Percentiles rank a stretch among this genome's conserved stretches.
Evolutionary conservation across 2,329 filamentous ascomycete genomes (phyloP).

Genomic region (Exutisphaerella laricina): DNA sequence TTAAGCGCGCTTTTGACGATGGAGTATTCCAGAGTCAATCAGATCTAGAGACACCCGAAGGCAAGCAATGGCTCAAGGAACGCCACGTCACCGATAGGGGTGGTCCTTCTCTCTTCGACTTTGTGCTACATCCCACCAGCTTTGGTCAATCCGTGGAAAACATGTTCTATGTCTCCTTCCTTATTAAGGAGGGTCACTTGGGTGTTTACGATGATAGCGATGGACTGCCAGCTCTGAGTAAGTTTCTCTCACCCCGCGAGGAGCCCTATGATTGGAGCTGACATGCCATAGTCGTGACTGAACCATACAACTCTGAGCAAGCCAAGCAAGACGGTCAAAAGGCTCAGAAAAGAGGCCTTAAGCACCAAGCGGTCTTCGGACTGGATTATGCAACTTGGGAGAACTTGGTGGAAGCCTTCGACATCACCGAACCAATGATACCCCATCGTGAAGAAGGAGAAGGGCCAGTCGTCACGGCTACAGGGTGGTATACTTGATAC

Average conservation of each 20-base stretch:
- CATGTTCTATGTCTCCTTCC: slow-evolving; percentile 90
- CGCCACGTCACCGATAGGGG: slow-evolving; percentile 62
- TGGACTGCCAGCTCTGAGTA: slow-evolving; percentile 73
- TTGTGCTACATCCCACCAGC: slow-evolving; percentile 81
- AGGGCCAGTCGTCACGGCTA: slow-evolving; percentile 48
- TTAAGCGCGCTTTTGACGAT: slow-evolving; percentile 34
- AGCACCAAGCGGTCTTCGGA: slow-evolving; percentile 79
- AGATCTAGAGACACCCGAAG: slow-evolving; percentile 34
- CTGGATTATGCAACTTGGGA: slow-evolving; percentile 83
- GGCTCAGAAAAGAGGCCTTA: slow-evolving; percentile 22
- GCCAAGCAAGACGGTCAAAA: not conserved
- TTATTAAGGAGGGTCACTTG: slow-evolving; percentile 79
- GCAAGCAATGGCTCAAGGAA: slow-evolving; percentile 54
- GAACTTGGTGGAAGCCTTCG: slow-evolving; percentile 67
- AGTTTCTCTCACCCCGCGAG: slow-evolving; percentile 36
- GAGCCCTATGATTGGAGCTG: not conserved
- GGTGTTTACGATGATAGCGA: slow-evolving; percentile 67
- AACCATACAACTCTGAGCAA: not conserved
- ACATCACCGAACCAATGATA: slow-evolving; percentile 76
- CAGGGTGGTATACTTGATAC: slow-evolving; percentile 57
- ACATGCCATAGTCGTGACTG: slow-evolving; percentile 4
- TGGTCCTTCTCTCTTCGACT: slow-evolving; percentile 74
- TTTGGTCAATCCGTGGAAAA: slow-evolving; percentile 97
- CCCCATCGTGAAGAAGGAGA: slow-evolving; percentile 64
- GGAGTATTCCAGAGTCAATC: slow-evolving; percentile 28